Conservation (phyloP, 306 rosid species). For the Luffa aegyptiaca region DNA sequence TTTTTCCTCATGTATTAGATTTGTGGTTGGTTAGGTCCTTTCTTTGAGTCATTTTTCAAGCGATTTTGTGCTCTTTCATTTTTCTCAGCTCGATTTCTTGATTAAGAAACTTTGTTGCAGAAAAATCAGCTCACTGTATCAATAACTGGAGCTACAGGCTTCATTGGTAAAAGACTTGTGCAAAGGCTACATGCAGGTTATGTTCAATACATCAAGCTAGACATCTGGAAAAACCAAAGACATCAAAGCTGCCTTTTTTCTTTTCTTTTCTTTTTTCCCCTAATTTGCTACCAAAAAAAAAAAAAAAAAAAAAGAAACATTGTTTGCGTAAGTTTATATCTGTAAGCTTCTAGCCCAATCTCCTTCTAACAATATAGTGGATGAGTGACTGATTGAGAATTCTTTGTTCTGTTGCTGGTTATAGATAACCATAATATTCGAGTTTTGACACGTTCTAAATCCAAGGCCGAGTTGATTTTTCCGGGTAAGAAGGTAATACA, state of each 20-base stretch:
- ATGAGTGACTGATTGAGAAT: slow-evolving; percentile 3
- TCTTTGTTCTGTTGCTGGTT: slow-evolving; percentile 14
- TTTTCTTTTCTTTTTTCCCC: neutral
- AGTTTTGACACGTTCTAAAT: slow-evolving; percentile 83
- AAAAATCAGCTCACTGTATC: slow-evolving; percentile 61
- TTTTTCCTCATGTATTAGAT: neutral
- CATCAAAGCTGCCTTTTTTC: neutral
- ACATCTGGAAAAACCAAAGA: neutral
- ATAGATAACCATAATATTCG: slow-evolving; percentile 70
- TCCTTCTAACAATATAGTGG: neutral
- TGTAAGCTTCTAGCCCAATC: neutral
- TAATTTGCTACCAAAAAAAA: neutral
- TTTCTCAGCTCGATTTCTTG: neutral
- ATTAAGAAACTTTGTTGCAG: slow-evolving; percentile 30
- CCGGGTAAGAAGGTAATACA: slow-evolving; percentile 99
- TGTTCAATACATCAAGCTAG: slow-evolving; percentile 3
- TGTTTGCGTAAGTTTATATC: neutral
- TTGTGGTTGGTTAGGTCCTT: neutral
- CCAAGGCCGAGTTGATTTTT: slow-evolving; percentile 79
- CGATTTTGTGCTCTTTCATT: neutral
- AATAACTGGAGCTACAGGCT: slow-evolving; percentile 95
- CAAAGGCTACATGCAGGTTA: slow-evolving; percentile 82
- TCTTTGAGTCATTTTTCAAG: neutral
- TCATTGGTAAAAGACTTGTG: slow-evolving; percentile 84
- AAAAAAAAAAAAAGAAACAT: neutral